These are phyloP conservation scores for Fistulifera solaris DNA, from an alignment of 108 stramenopile species.

Conservation along the genomic window DNA sequence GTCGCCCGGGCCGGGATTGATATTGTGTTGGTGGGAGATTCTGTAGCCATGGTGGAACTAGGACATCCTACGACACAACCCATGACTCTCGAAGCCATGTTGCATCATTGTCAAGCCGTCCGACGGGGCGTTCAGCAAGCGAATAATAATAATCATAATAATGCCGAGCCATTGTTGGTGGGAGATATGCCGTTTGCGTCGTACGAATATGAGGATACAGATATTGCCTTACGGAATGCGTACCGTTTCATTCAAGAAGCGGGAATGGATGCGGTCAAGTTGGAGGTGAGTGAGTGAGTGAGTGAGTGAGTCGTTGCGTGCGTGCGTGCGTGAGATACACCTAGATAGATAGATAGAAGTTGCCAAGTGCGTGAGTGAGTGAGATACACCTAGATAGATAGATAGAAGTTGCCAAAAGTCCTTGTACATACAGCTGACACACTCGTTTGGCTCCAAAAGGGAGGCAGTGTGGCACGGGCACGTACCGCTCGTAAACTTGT, in stretches of 20 bases:
- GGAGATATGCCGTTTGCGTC: constrained; percentile 98
- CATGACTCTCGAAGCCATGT: constrained; percentile 92
- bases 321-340: too few relatives aligned
- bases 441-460: too few relatives aligned
- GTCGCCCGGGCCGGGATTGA: constrained; percentile 95
- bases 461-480: constrained; percentile 59
- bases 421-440: too few relatives aligned
- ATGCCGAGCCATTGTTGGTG: constrained; percentile 85
- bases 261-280: constrained; percentile 88
- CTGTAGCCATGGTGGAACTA: constrained; percentile 89
- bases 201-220: constrained; percentile 84
- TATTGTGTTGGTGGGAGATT: constrained; percentile 87
- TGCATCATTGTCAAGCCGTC: constrained; percentile 93
- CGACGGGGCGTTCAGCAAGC: constrained; percentile 56
- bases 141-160: constrained; percentile 5
- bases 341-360: neutral
- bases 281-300: constrained; percentile 65
- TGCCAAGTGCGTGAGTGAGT: neutral
- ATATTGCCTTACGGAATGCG: constrained; percentile 80
- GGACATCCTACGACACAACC: constrained; percentile 96
- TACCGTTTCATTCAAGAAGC: constrained; percentile 88
- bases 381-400: too few relatives aligned
- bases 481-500: constrained; percentile 75
- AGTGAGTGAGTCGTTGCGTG: neutral
- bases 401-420: too few relatives aligned